Evolutionary conservation across 2,329 filamentous ascomycete species (phyloP), one percentile per base, ranked within the genome.

Genomic region (Acarospora socialis): DNA sequence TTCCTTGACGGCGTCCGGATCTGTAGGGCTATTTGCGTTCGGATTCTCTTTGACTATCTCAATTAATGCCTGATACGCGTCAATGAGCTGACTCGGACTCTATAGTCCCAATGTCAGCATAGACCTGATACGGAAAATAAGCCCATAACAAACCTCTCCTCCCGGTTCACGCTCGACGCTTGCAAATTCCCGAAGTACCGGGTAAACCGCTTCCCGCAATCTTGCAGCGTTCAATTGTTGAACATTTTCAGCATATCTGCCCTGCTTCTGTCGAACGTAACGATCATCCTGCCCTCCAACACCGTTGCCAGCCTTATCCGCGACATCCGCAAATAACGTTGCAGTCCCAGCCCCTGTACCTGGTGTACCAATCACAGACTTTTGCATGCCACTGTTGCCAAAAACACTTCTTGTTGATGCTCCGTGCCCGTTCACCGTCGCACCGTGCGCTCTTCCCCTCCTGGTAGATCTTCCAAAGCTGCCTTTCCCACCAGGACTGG

Each of bases 361-460:
- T 8, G 83, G 75, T 16, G 76, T 74, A 28, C 87, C 87, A 51
- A 95, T 90, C 33, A 94, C 79, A 7, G 87, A 93, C 45, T 77
- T 81, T 36, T 80, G 76, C 46, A 92, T 63, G 31, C 66, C 72
- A 8, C 82, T 82, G 38, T 73, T 66, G 20, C 75, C 76, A 51
- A 77, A 80, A 12, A 73, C 59, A 49, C 73, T 76, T 41, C 64
- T 61, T 37, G 53, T 54, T 32, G 52, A 46, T 18, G 42, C 37
- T 57, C 14, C 48, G 43, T 4, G 56, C 50, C 19, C 49, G 40
- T 27, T 40, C 36, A 36, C 51, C 49, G 28, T 43, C 6, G 37
- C 37, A 16, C 41, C 36, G 13, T 32, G 38, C 14, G 32, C 20
- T 22, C 48, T 53, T 9, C 49, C 43, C 32, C 53, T 55, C 37